Evolutionary conservation across 148 eudicot genomes (phyloP).

Genomic region (Cornus florida): DNA sequence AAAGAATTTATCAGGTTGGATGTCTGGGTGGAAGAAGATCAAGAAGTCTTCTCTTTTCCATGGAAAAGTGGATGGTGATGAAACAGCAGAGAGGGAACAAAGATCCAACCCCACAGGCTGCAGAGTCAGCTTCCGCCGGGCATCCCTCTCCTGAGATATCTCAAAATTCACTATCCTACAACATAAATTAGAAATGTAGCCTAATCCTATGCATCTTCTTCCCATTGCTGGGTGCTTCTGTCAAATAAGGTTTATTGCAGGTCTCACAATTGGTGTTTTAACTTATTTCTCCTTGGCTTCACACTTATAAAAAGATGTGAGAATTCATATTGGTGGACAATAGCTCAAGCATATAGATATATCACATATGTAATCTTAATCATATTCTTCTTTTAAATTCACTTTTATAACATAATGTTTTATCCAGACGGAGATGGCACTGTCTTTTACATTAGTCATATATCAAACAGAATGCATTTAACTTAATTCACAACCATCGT

Average conservation of each 20-base stretch:
- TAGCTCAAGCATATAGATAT: background rate
- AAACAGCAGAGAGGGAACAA: constrained; percentile 26
- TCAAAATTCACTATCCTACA: background rate
- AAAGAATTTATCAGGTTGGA: constrained; percentile 46
- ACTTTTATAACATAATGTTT: background rate
- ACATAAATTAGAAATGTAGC: background rate
- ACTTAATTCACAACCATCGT: too few species aligned
- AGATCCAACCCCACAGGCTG: constrained; percentile 18
- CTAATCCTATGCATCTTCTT: background rate
- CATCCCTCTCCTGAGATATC: constrained; percentile 38
- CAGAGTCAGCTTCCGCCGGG: constrained; percentile 24
- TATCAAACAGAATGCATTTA: too few species aligned
- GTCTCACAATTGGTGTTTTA: background rate
- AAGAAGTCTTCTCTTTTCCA: constrained; percentile 36
- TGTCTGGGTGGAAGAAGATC: constrained; percentile 48
- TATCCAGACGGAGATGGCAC: background rate
- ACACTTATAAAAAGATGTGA: background rate
- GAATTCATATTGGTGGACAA: background rate
- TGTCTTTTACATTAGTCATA: too few species aligned
- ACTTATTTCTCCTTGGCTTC: background rate
- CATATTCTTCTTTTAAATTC: background rate
- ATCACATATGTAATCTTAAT: background rate
- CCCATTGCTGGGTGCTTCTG: background rate
- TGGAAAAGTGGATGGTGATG: constrained; percentile 40
- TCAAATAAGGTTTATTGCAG: background rate